phyloP scores from a whole-genome alignment of 768 basidiomycete genomes.

The Leccinum incarnatum region DNA sequence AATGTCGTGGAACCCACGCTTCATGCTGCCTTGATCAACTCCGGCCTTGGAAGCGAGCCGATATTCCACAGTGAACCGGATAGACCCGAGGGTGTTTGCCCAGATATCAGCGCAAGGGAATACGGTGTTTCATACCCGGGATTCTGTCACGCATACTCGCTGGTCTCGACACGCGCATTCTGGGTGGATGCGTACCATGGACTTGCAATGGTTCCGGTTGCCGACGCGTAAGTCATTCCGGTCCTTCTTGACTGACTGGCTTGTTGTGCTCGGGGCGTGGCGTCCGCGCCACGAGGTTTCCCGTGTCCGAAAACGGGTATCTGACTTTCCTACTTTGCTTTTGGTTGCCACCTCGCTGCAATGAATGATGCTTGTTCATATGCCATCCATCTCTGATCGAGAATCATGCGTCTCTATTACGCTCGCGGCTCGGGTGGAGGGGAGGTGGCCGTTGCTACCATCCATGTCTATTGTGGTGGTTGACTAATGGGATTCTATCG shows the following conservation, averaged over 20 bases:
- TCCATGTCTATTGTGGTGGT: constrained; percentile 9
- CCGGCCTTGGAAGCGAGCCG: constrained; percentile 3
- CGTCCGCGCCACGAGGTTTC: constrained; percentile 17
- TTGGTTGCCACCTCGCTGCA: constrained; percentile 12
- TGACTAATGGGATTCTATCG: constrained; percentile 6
- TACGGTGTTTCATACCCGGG: constrained; percentile 25
- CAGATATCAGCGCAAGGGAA: constrained; percentile 3
- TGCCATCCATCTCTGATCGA: constrained; percentile 14
- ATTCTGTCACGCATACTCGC: constrained; percentile 41
- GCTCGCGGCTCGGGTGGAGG: constrained; percentile 5
- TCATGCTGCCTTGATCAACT: constrained; percentile 8
- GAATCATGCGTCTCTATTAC: constrained; percentile 18
- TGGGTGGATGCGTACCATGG: constrained; percentile 79
- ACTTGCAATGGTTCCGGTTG: constrained; percentile 80
- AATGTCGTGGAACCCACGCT: constrained; percentile 32
- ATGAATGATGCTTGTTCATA: constrained; percentile 15
- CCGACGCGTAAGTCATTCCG: constrained; percentile 61
- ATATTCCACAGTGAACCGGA: neutral
- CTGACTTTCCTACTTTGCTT: neutral
- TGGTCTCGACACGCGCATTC: constrained; percentile 83
- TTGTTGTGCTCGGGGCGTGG: constrained; percentile 6
- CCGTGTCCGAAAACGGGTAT: constrained; percentile 12
- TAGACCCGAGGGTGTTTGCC: neutral
- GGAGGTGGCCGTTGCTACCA: constrained; percentile 22
- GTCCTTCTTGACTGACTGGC: neutral